Evolutionary conservation across 331 rosid species (phyloP), one percentile per base, ranked within the genome.

Genomic region (Acacia pycnantha): DNA sequence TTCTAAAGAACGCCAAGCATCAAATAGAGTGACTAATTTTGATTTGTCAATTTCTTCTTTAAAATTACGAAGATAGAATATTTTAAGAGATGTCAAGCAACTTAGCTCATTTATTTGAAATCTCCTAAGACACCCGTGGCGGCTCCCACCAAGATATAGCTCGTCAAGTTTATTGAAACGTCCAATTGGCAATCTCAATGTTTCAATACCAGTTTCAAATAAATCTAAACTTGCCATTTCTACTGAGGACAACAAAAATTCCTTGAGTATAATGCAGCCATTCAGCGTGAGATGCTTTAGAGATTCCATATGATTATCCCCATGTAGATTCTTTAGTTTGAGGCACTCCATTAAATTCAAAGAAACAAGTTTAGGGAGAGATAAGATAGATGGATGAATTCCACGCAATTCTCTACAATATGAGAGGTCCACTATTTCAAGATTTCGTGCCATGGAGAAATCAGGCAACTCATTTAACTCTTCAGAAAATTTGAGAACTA

Each of bases 321-420:
- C 24, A 9, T 11, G 4, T 31, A 78, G 65, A 22, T 18, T 73
- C 37, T 10, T 33, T 29, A 70, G 44, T 6, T 3, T 3, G 0
- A 0, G 1, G 59, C 85, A 85, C 0, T 0, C 0, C 0, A 0
- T 0, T 1, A 84, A 8, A 54, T 9, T 0, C 37, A 84, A 43
- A 4, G 0, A 0, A 9, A 27, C 77, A n/a, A 78, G 77, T 22
- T 14, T 22, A 26, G 47, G 64, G 12, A 77, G 79, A 48, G 76
- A 14, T 19, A 51, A 47, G 10, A 80, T 19, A 26, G 83, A 80
- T 61, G 67, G 74, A 22, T 59, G 74, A 61, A 80, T 22, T 1
- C 26, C 9, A 14, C 6, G 1, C 8, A 80, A 61, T 0, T 35
- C 19, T 12, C 1, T 11, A 72, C 83, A 80, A 8, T 0, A 1